phyloP scores from a whole-genome alignment of 495 filamentous ascomycete species.

The Penicillium salamii region DNA sequence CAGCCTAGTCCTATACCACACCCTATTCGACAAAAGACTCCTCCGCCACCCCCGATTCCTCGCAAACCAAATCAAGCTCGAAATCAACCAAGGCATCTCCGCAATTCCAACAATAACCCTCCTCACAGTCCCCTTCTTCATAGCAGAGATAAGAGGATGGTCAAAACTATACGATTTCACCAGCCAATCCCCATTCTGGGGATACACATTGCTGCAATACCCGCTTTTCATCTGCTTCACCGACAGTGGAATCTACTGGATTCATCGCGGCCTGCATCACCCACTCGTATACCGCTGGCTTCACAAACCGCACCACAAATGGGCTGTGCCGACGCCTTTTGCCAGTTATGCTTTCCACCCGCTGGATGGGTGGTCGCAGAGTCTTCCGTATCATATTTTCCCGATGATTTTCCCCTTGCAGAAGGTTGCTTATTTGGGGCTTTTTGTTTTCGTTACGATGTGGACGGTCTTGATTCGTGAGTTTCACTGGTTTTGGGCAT shows the following conservation, averaged over 20 bases:
- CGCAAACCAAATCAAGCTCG: constrained; percentile 79
- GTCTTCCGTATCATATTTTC: constrained; percentile 90
- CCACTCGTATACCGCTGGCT: constrained; percentile 76
- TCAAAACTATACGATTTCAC: constrained; percentile 78
- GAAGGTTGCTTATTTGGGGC: constrained; percentile 76
- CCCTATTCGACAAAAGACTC: constrained; percentile 85
- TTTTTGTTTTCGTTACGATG: constrained; percentile 89
- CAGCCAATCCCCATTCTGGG: constrained; percentile 62
- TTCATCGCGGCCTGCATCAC: constrained; percentile 83
- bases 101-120: constrained; percentile 77
- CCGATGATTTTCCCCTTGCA: constrained; percentile 89
- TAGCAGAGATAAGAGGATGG: constrained; percentile 78
- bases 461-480: constrained; percentile 90
- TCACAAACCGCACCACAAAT: constrained; percentile 97
- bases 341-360: constrained; percentile 94
- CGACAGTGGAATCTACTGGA: constrained; percentile 88
- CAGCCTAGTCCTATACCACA: constrained; percentile 72
- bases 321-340: constrained; percentile 94
- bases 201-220: constrained; percentile 80
- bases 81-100: constrained; percentile 69
- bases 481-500: constrained; percentile 2
- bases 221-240: constrained; percentile 89
- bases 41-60: constrained; percentile 87
- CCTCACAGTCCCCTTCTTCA: constrained; percentile 76
- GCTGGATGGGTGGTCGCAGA: constrained; percentile 84